A percentile compares a stretch with the other conserved stretches of the same genome.
Conservation (phyloP, 2,329 filamentous ascomycete genomes). For the Chaetomium strumarium region DNA sequence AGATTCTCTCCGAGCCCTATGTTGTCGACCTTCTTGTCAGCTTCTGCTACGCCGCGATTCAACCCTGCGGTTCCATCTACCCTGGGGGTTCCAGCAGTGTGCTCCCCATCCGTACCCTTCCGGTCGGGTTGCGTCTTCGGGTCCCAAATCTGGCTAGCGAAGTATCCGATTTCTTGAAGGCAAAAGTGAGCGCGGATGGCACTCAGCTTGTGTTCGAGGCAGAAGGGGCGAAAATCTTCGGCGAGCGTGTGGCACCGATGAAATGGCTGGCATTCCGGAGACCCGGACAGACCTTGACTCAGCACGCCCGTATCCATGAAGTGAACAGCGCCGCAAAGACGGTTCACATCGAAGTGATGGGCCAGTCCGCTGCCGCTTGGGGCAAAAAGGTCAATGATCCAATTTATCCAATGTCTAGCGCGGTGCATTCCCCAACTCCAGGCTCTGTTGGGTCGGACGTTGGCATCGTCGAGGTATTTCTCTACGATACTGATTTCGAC, state of each 20-base stretch:
- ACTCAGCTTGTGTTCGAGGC: slow-evolving; percentile 10
- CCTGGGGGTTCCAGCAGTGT: slow-evolving; percentile 1
- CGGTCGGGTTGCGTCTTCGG: slow-evolving; percentile 37
- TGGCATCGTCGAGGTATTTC: slow-evolving; percentile 23
- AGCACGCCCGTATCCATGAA: slow-evolving; percentile 11
- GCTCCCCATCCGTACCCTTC: slow-evolving; percentile 39
- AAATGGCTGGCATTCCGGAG: slow-evolving; percentile 20
- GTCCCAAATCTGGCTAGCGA: slow-evolving; percentile 23
- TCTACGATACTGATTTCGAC: slow-evolving; percentile 55
- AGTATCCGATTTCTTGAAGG: not conserved
- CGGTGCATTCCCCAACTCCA: not conserved
- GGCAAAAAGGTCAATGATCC: not conserved
- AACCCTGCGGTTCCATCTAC: too few species aligned
- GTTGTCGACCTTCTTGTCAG: slow-evolving; percentile 81
- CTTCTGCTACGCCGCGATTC: slow-evolving; percentile 63
- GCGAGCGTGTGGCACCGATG: not conserved
- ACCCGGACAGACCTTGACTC: not conserved
- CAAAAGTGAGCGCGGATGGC: not conserved
- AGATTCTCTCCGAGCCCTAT: slow-evolving; percentile 70
- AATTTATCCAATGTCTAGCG: not conserved
- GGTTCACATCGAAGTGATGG: not conserved
- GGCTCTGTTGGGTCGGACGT: not conserved
- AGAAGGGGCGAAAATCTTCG: not conserved
- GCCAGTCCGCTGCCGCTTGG: not conserved
- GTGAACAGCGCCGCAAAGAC: slow-evolving; percentile 15